Base-by-base conservation (phyloP, 768 basidiomycete species). In the Mycena rebaudengoi region DNA sequence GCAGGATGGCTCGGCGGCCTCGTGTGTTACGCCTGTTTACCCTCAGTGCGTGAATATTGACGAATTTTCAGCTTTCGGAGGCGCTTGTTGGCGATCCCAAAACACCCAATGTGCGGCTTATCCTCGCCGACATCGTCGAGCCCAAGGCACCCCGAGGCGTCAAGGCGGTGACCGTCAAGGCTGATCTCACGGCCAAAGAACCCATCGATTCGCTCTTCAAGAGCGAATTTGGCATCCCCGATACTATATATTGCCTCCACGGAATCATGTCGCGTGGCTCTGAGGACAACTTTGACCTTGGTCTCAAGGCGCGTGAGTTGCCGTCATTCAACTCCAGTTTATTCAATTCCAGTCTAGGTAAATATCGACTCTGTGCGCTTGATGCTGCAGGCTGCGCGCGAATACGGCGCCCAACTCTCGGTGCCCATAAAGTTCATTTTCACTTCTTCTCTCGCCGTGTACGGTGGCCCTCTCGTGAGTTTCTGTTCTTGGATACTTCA, bases 201-300 rank as follows among this genome's bases (percentile, higher is more conserved):
- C 73, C 80, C 51, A 70, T 78, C 32, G 75, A 82, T 32, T 63
- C 62, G 1, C 68, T 84, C 12, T 84, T 84, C 70, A 67, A 70
- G 20, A 82, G 80, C 11, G 50, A 71, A 25, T 71, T 78, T 37
- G 82, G 82, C 16, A 64, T 80, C 5, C 82, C 81, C 0, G 79
- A 81, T 62, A 80, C 78, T 7, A 72, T 84, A 20, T 84, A 84
- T 64, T 84, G 82, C 59, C 71, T 84, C 25, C 83, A 85, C 68
- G 88, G 88, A 2, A 86, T 88, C 68, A 88, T 89, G 88, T 87
- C 86, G 25, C 83, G 86, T 16, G 85, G 85, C 33, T 81, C 85
- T 16, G 88, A 89, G 70, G 84, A 85, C 60, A 81, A 86, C 64
- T 88, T 89, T 70, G 84, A 85, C 40, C 69, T 88, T 1, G 86